Evolutionary conservation across 2,329 filamentous ascomycete genomes (phyloP), one percentile per base, ranked within the genome.

Genomic region (Ceratocystiopsis brevicomis): DNA sequence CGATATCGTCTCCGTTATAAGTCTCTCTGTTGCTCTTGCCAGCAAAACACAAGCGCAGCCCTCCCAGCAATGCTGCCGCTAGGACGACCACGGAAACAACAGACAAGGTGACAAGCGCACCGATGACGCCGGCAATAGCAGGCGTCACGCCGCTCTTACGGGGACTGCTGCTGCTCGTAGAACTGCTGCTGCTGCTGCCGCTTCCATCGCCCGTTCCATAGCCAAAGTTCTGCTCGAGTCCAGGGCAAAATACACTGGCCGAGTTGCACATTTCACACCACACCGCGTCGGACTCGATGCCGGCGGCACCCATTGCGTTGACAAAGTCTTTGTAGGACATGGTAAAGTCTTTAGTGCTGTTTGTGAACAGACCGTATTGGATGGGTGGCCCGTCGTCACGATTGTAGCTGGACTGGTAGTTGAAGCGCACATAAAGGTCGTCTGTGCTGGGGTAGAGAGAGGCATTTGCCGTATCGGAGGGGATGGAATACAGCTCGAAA

Each of bases 401-500:
- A 16, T 62, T 58, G 8, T 66, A 63, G 44, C 64, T 63, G 37
- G 67, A 65, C 32, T 68, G 65, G 57, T 73, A 76, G 4, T 68
- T 54, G 53, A 77, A 73, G n/a, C 72, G 66, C 5, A 77, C 65
- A 45, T 57, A 62, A 15, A 76, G 57, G 17, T 68, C 59, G 11
- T 60, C 52, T 0, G 50, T 44, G 3, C 49, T 39, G 0, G 63
- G 62, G 42, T 55, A 58, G 1, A 38, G 21, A 3, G 53, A 45
- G 46, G 46, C 19, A 21, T 50, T 49, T 37, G 49, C 33, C 39
- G 19, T 39, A 16, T 3, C 30, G 16, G 16, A 38, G 19, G 43
- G 17, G 1, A 37, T 16, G 1, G 61, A 63, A 47, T 66, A 66
- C 6, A 77, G 57, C 61, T 94, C 86, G 54, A 90, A 86, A 0